Percentiles rank a stretch among this genome's conserved stretches.
These are phyloP conservation scores for Teunomyces barrocoloradensis DNA, from an alignment of 805 yeast species.

Conservation along the genomic window DNA sequence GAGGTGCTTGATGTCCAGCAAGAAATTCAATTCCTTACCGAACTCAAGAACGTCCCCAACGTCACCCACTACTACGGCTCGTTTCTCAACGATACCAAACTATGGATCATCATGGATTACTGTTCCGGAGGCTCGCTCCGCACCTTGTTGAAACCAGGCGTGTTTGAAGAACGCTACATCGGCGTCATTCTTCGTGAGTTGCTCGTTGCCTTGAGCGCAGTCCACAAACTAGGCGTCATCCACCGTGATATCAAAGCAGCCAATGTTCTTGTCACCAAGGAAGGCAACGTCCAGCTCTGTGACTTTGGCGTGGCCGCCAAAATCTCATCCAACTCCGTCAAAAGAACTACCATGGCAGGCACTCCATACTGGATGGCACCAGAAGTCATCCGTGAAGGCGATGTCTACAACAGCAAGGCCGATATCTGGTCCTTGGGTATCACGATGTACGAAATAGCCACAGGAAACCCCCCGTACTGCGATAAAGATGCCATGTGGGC, in stretches of 20 bases:
- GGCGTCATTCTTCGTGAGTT: constrained; percentile 85
- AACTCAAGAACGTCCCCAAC: constrained; percentile 81
- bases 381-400: constrained; percentile 91
- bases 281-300: constrained; percentile 87
- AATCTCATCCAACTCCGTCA: constrained; percentile 66
- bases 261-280: constrained; percentile 82
- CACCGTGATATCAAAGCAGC: constrained; percentile 98
- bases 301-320: constrained; percentile 99
- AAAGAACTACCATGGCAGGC: constrained; percentile 93
- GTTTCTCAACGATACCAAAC: constrained; percentile 78
- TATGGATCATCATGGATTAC: constrained; percentile 97
- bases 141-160: constrained; percentile 82
- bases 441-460: constrained; percentile 89
- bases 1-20: constrained; percentile 94
- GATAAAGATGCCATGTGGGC: constrained; percentile 95
- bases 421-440: constrained; percentile 98
- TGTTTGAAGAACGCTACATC: constrained; percentile 77
- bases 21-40: constrained; percentile 84
- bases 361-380: constrained; percentile 99
- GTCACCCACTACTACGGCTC: constrained; percentile 92
- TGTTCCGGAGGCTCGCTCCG: constrained; percentile 96
- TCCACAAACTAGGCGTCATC: constrained; percentile 87
- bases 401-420: constrained; percentile 82
- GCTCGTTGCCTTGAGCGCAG: constrained; percentile 69
- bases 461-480: constrained; percentile 97